Conservation (phyloP, 495 filamentous ascomycete genomes). For the Xylaria bambusicola region DNA sequence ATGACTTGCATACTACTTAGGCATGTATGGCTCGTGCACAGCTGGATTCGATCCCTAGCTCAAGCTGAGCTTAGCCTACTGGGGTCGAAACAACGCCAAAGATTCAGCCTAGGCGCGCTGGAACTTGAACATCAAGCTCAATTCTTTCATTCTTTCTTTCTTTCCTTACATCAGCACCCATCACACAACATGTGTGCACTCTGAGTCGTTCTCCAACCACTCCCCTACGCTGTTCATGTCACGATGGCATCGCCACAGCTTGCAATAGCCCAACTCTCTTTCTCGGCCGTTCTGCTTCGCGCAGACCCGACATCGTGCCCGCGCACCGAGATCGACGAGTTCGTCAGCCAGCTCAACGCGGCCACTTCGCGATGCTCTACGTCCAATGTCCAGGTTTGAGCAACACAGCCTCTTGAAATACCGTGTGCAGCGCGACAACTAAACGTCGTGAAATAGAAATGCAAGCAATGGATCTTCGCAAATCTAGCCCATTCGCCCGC, state of each 20-base stretch:
- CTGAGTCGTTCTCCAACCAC: background rate
- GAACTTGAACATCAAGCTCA: background rate
- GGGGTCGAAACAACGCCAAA: too few relatives aligned
- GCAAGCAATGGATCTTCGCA: slow-evolving; percentile 80
- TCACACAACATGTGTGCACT: slow-evolving; percentile 2
- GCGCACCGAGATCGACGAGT: slow-evolving; percentile 70
- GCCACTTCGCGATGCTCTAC: slow-evolving; percentile 74
- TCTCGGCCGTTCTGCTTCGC: slow-evolving; percentile 72
- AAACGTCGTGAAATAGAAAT: slow-evolving; percentile 66
- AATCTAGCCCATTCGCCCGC: slow-evolving; percentile 69
- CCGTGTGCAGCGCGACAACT: slow-evolving; percentile 55
- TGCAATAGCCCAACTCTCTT: slow-evolving; percentile 78
- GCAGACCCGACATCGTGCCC: slow-evolving; percentile 72
- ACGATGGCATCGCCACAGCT: slow-evolving; percentile 73
- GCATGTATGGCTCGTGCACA: too few relatives aligned
- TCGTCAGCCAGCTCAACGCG: slow-evolving; percentile 68
- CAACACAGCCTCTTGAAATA: slow-evolving; percentile 55
- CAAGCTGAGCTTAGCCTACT: too few relatives aligned
- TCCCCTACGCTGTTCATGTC: background rate
- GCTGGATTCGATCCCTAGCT: too few relatives aligned
- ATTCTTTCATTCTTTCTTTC: too few relatives aligned
- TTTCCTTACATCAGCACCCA: too few relatives aligned
- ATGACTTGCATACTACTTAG: too few relatives aligned
- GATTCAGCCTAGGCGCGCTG: too few relatives aligned
- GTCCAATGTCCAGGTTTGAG: slow-evolving; percentile 94